Conservation (phyloP, 2,329 filamentous ascomycete genomes). For the Epichloe sibirici region DNA sequence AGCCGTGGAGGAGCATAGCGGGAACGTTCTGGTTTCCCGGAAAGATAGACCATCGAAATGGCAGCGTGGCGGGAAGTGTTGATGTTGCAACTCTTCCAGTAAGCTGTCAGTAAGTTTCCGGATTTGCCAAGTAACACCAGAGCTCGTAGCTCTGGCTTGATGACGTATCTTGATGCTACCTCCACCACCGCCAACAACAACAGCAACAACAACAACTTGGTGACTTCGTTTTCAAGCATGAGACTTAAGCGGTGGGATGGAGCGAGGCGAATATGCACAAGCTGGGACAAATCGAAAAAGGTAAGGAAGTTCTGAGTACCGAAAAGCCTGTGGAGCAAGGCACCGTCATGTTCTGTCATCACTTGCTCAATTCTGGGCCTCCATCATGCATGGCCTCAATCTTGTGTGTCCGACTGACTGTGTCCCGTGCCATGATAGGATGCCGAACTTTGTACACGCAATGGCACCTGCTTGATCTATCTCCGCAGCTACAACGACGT, state of each 20-base stretch:
- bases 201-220: neutral
- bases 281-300: slow-evolving; percentile 6
- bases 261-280: neutral
- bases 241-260: slow-evolving; percentile 9
- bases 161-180: slow-evolving; percentile 1
- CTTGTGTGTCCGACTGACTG: neutral
- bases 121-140: neutral
- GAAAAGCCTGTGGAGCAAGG: neutral
- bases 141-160: neutral
- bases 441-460: slow-evolving; percentile 53
- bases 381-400: neutral
- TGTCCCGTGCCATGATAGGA: slow-evolving; percentile 37
- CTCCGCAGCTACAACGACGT: slow-evolving; percentile 34
- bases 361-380: neutral
- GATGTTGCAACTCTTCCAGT: neutral
- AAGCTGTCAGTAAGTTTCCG: neutral
- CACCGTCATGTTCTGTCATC: neutral
- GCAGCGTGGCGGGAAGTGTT: neutral
- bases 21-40: neutral
- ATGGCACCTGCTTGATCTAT: slow-evolving; percentile 59
- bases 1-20: neutral
- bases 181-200: neutral
- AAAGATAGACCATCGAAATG: neutral
- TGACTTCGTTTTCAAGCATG: neutral
- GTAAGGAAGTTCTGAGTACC: neutral